Percentiles rank a stretch among this genome's conserved stretches.
Conservation (phyloP, 1,139 yeast genomes). For the Yarrowia galli region DNA sequence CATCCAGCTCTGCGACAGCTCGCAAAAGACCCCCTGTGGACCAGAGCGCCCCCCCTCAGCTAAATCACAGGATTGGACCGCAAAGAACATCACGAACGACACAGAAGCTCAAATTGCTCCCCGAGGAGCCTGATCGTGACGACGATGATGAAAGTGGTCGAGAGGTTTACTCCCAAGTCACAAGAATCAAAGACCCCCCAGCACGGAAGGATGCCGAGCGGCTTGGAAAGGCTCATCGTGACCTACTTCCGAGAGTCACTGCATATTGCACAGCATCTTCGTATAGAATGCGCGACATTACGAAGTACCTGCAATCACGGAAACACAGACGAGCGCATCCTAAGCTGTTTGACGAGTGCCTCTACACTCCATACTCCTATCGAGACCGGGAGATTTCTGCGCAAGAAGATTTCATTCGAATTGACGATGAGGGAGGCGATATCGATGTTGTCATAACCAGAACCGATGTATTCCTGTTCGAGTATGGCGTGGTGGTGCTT, state of each 20-base stretch:
- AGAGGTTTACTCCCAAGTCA: slow-evolving; percentile 81
- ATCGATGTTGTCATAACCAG: slow-evolving; percentile 76
- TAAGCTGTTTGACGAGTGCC: slow-evolving; percentile 88
- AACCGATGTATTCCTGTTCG: slow-evolving; percentile 85
- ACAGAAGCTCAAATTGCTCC: slow-evolving; percentile 83
- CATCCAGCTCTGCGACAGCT: slow-evolving; percentile 15
- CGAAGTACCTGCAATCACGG: slow-evolving; percentile 84
- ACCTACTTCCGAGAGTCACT: slow-evolving; percentile 73
- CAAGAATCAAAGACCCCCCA: slow-evolving; percentile 84
- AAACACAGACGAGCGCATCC: slow-evolving; percentile 75
- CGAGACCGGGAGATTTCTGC: slow-evolving; percentile 58
- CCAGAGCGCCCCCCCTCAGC: slow-evolving; percentile 32
- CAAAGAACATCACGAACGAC: slow-evolving; percentile 89
- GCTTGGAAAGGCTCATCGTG: slow-evolving; percentile 85
- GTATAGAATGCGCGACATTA: slow-evolving; percentile 83
- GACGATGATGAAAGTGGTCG: slow-evolving; percentile 53
- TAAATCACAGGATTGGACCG: slow-evolving; percentile 63
- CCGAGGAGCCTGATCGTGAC: slow-evolving; percentile 69
- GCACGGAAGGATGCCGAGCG: slow-evolving; percentile 96
- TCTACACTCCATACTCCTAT: slow-evolving; percentile 83
- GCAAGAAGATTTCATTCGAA: slow-evolving; percentile 57
- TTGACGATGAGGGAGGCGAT: slow-evolving; percentile 95
- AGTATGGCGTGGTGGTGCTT: slow-evolving; percentile 91
- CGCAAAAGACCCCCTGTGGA: slow-evolving; percentile 33
- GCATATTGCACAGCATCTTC: slow-evolving; percentile 96